Conservation (phyloP, 257 asterid genomes). For the Solanum rostratum region DNA sequence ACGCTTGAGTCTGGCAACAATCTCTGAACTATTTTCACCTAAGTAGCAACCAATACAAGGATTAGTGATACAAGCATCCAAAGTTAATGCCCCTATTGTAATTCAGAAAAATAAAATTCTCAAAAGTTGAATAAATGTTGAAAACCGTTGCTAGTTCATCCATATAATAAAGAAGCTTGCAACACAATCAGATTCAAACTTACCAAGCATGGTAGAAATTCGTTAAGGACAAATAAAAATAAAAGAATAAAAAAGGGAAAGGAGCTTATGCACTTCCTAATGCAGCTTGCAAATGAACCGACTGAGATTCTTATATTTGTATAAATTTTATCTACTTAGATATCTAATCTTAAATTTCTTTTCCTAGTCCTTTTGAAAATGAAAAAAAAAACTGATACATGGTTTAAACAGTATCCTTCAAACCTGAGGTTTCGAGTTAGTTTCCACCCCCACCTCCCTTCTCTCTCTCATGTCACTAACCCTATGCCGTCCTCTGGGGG, state of each 20-base stretch:
- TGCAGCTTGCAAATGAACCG: background rate
- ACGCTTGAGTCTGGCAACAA: constrained; percentile 67
- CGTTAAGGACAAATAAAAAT: background rate
- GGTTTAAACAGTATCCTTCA: background rate
- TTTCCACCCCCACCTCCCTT: background rate
- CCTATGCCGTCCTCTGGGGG: background rate
- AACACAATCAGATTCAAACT: background rate
- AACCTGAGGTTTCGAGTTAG: background rate
- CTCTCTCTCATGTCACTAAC: background rate
- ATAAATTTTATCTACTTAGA: background rate
- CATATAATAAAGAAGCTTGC: background rate
- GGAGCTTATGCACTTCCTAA: background rate
- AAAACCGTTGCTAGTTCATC: background rate
- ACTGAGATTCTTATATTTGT: background rate
- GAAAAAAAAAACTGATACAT: background rate
- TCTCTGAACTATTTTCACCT: constrained; percentile 76
- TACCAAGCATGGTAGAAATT: background rate
- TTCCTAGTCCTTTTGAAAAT: background rate
- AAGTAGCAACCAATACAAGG: background rate
- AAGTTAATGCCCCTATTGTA: background rate
- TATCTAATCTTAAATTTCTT: background rate
- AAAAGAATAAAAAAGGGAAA: background rate
- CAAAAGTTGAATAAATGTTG: background rate
- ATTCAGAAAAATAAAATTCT: background rate
- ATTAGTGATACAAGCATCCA: constrained; percentile 1